These are phyloP conservation scores for Acanthamoeba healyi DNA, from an alignment of 208 protist species.

Conservation along the genomic window DNA sequence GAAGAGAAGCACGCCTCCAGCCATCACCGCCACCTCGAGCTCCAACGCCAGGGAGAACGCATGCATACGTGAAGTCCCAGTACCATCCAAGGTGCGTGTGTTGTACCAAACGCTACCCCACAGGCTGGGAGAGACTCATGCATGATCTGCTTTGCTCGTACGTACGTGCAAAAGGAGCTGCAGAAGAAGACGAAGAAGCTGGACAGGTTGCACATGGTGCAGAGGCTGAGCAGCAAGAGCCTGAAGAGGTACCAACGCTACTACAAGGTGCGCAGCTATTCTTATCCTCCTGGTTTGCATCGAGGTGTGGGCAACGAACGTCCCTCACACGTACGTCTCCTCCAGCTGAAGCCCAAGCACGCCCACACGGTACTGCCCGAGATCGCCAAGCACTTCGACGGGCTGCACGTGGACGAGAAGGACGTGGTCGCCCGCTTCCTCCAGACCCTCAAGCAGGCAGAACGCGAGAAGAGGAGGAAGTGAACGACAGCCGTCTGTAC, in stretches of 20 bases:
- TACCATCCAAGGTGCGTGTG: no score
- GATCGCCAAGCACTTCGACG: slow-evolving; percentile 21
- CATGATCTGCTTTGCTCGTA: no score
- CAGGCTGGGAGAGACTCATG: no score
- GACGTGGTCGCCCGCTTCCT: slow-evolving; percentile 16
- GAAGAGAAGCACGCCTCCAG: no score
- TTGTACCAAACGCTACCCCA: no score
- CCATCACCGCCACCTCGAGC: no score
- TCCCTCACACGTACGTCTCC: background rate
- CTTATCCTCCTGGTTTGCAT: no score
- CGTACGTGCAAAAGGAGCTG: no score
- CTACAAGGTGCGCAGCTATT: background rate
- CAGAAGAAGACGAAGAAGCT: background rate
- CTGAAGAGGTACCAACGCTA: slow-evolving; percentile 16
- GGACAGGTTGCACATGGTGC: background rate
- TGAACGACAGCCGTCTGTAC: background rate
- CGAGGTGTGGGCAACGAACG: no score
- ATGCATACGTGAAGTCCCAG: no score
- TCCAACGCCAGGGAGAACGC: no score
- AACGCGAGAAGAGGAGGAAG: background rate
- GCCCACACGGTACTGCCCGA: background rate
- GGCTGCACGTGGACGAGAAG: slow-evolving; percentile 3
- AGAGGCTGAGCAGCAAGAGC: background rate
- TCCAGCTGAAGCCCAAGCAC: background rate
- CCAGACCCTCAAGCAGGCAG: background rate